Evolutionary conservation across 495 filamentous ascomycete genomes (phyloP).

Genomic region (Cercophora sp.): DNA sequence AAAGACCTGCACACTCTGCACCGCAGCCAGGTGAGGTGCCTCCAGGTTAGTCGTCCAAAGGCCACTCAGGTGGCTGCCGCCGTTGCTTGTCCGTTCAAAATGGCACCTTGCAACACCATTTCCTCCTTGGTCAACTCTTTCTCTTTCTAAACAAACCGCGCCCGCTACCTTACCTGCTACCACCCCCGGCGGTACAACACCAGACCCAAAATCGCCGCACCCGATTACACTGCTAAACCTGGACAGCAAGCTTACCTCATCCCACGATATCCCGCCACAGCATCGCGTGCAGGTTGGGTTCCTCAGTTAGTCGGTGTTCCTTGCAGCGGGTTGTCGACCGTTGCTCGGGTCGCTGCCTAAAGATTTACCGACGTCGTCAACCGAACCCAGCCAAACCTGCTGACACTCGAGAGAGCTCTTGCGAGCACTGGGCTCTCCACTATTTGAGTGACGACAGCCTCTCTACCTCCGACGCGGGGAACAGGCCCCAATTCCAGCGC

Average conservation of each 20-base stretch:
- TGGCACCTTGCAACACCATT: background rate
- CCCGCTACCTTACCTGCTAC: too few relatives aligned
- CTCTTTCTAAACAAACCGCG: background rate
- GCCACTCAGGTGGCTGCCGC: background rate
- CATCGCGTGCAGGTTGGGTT: conserved; percentile 52
- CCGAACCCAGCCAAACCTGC: too few relatives aligned
- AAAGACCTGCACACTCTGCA: background rate
- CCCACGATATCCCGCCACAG: conserved; percentile 44
- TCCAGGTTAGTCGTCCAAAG: background rate
- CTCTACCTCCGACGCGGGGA: too few relatives aligned
- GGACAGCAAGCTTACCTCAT: conserved; percentile 1
- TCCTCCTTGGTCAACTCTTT: background rate
- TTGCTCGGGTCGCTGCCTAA: conserved; percentile 3
- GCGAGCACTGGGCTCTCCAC: too few relatives aligned
- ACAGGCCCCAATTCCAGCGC: too few relatives aligned
- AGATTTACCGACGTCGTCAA: background rate
- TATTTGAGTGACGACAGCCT: too few relatives aligned
- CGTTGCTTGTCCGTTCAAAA: background rate
- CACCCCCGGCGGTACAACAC: background rate
- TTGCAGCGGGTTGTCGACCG: too few relatives aligned
- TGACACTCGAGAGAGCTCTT: too few relatives aligned
- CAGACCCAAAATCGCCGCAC: conserved; percentile 1
- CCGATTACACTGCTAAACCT: background rate
- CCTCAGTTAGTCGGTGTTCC: too few relatives aligned
- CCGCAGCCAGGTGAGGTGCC: background rate